Evolutionary conservation across 1,139 yeast genomes (phyloP).

Genomic region (Kodamaea derodonti): DNA sequence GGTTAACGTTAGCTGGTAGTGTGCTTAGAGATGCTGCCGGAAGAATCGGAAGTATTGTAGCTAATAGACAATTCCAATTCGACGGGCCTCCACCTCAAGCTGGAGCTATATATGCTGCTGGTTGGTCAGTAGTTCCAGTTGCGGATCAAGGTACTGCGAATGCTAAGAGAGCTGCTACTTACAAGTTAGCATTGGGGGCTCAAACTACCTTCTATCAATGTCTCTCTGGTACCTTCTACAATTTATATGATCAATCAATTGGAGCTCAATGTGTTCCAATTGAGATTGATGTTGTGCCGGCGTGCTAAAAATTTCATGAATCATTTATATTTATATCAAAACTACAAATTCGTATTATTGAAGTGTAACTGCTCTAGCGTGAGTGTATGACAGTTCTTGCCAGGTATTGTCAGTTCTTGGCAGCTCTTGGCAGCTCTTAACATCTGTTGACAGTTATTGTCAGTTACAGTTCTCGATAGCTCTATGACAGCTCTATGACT

Average conservation of each 20-base stretch:
- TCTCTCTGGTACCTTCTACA: conserved; percentile 41
- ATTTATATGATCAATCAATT: conserved; percentile 38
- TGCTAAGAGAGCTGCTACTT: conserved; percentile 21
- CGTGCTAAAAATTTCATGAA: background rate
- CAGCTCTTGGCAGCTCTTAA: too few species aligned
- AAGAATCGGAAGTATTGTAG: conserved; percentile 42
- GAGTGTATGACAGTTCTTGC: too few species aligned
- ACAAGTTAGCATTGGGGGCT: conserved; percentile 35
- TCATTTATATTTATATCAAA: background rate
- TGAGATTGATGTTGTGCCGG: conserved; percentile 24
- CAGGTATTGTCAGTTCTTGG: background rate
- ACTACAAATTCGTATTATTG: background rate
- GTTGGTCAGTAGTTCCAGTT: conserved; percentile 33
- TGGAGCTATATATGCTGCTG: conserved; percentile 37
- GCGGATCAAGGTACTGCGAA: conserved; percentile 13
- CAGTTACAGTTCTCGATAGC: too few species aligned
- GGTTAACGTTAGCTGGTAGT: conserved; percentile 25
- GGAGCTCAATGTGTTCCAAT: conserved; percentile 37
- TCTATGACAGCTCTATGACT: too few species aligned
- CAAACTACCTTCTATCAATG: conserved; percentile 40
- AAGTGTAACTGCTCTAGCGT: background rate
- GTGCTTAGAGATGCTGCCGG: conserved; percentile 30
- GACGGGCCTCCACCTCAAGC: conserved; percentile 46
- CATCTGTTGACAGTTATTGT: too few species aligned
- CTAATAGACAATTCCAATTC: conserved; percentile 45